Percentiles rank a stretch among this genome's conserved stretches.
These are phyloP conservation scores for Skeletonema costatum DNA, from an alignment of 108 stramenopile genomes.

Conservation along the genomic window DNA sequence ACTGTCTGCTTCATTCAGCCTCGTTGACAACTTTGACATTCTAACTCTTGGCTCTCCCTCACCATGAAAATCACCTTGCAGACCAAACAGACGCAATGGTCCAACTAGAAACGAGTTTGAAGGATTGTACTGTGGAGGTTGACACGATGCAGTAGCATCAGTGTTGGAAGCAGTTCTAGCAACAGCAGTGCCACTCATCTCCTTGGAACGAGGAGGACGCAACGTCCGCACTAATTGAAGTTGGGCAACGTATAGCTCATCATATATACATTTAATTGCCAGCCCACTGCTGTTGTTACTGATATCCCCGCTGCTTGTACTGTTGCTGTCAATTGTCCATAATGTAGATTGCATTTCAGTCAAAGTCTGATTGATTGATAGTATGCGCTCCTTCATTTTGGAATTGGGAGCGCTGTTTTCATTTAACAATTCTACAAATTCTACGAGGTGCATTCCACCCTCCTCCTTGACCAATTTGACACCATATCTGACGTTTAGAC, in stretches of 20 bases:
- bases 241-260: constrained; percentile 53
- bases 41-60: constrained; percentile 43
- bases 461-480: constrained; percentile 19
- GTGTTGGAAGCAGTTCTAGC: not conserved
- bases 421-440: constrained; percentile 23
- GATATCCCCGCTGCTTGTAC: not conserved
- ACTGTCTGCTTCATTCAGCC: not conserved
- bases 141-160: constrained; percentile 13
- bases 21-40: constrained; percentile 22
- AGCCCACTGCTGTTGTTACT: not conserved
- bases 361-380: constrained; percentile 49
- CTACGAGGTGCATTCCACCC: not conserved
- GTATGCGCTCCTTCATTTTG: constrained; percentile 4
- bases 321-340: not conserved
- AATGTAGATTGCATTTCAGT: constrained; percentile 26
- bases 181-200: constrained; percentile 15
- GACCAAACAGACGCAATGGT: constrained; percentile 43
- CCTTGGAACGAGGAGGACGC: constrained; percentile 54
- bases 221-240: constrained; percentile 62
- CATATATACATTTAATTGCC: constrained; percentile 29
- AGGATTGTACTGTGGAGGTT: constrained; percentile 58
- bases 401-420: not conserved
- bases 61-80: constrained; percentile 26
- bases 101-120: constrained; percentile 60
- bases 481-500: constrained; percentile 39